A percentile compares a stretch with the other conserved stretches of the same genome.
Evolutionary conservation across 2,329 filamentous ascomycete species (phyloP).

Genomic region (Hirsutella thompsonii): DNA sequence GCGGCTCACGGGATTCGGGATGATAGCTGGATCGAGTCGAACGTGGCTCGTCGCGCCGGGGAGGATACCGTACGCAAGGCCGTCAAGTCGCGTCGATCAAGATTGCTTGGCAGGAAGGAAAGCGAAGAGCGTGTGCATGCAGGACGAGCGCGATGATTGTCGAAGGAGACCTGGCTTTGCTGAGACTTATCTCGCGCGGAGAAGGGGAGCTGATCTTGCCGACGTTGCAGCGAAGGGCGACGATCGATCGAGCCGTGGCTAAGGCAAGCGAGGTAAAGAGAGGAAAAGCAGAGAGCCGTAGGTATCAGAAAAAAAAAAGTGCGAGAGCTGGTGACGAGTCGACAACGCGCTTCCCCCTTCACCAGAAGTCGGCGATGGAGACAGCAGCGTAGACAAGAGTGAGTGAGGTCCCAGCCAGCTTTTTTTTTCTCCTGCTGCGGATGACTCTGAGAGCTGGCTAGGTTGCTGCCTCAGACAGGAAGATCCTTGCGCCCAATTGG

Average conservation of each 20-base stretch:
- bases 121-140: too few species aligned
- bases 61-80: not conserved
- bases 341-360: slow-evolving; percentile 15
- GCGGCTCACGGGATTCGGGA: slow-evolving; percentile 1
- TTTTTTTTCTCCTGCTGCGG: slow-evolving; percentile 14
- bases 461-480: slow-evolving; percentile 23
- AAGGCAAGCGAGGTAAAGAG: slow-evolving; percentile 1
- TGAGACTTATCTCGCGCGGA: not conserved
- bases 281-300: not conserved
- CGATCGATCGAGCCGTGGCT: not conserved
- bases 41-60: not conserved
- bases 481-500: slow-evolving; percentile 13
- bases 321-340: slow-evolving; percentile 7
- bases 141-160: too few species aligned
- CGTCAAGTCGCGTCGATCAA: not conserved
- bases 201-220: not conserved
- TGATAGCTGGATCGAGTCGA: not conserved
- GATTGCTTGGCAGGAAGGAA: too few species aligned
- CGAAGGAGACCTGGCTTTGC: too few species aligned
- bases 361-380: slow-evolving; percentile 9
- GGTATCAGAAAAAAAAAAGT: not conserved
- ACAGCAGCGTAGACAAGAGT: slow-evolving; percentile 3
- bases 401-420: slow-evolving; percentile 12
- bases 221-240: not conserved
- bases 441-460: not conserved